Base-by-base conservation (phyloP, 129 eudicot species). In the Logfia minima region DNA sequence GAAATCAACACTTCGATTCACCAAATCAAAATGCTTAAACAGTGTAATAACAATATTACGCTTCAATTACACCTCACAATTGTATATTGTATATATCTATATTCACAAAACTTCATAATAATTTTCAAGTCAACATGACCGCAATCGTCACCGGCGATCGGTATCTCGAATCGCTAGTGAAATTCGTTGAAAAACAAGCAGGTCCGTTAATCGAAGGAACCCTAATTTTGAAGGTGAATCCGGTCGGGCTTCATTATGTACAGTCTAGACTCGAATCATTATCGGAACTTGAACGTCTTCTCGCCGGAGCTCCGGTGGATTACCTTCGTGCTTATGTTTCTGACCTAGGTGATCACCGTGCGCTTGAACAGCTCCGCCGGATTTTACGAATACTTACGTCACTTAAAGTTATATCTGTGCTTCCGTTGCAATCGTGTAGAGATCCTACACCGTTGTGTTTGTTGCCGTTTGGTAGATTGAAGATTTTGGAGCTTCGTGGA, bases 261-360 rank as follows among this genome's bases (percentile, higher is more conserved):
- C 97, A 93, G 51, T 93, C 98, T 4, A 75, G 98, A 52, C 89
- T 93, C 43, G 97, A 93, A 74, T 96, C 98, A 9, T 68, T 93
- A 13, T 78, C 83, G 39, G 98, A 93, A 72, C 89, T 93, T 7
- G 98, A 93, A 81, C 74, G 86, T 32, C 82, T 93, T 24, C 86
- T 87, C 35, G 71, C 95, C 52, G 97, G 96, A 68, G 88, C 98
- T 56, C 97, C 97, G 4, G 98, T 93, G 2, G 98, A 93, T 80
- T 93, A 93, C 48, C 86, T 93, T 63, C 88, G 97, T 0, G 97
- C 98, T 0, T 93, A 93, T 21, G 92, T 93, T 4, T 93, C 97
- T 2, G 98, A 93, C 75, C 86, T 93, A 51, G 98, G 96, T 5
- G 98, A 93, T 74, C 98, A 93, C 85, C 89, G 96, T 8, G 96